Base-by-base conservation (phyloP, 2,329 filamentous ascomycete species). In the Penicillium sp. region DNA sequence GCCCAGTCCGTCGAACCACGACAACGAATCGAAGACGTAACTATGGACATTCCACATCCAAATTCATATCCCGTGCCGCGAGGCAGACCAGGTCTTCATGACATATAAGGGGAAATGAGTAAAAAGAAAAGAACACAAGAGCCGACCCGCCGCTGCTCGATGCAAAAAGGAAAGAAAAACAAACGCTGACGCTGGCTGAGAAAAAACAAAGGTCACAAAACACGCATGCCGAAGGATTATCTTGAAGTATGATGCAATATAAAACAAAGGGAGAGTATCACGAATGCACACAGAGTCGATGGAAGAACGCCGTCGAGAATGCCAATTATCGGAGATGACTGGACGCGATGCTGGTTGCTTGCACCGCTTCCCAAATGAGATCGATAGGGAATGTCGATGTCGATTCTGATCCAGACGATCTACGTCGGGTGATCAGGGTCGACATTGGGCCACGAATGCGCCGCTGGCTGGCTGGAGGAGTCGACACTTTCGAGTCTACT, bases 231-330 rank as follows among this genome's bases (percentile, higher is more conserved):
- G 49, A 51, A 47, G 37, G 28, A 58, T 52, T 57, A 60, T 59
- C 53, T 55, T 52, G 47, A 46, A 54, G 8, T 42, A 59, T 56
- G 62, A 71, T 63, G 62, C 55, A 68, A 67, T 18, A 34, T 18
- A 65, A 58, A 50, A 57, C 64, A 63, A 62, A 59, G 61, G 62
- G 62, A 63, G 62, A 66, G 65, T 70, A 66, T 70, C 64, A 68
- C 64, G 55, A 56, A 61, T 58, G 69, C 64, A 67, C 64, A 67
- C 67, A 67, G 69, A 72, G 67, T 69, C 67, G 67, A 69, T 63
- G 71, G 64, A 63, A 66, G 58, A 71, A 78, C 76, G 75, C 77
- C 76, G 72, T 77, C 75, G 73, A 65, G 65, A 69, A 77, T 77
- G 74, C 74, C 68, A 66, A 65, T 60, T 65, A 71, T 72, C 70